phyloP scores from a whole-genome alignment of 2,329 filamentous ascomycete genomes.

The Arthrobotrys sinensis region DNA sequence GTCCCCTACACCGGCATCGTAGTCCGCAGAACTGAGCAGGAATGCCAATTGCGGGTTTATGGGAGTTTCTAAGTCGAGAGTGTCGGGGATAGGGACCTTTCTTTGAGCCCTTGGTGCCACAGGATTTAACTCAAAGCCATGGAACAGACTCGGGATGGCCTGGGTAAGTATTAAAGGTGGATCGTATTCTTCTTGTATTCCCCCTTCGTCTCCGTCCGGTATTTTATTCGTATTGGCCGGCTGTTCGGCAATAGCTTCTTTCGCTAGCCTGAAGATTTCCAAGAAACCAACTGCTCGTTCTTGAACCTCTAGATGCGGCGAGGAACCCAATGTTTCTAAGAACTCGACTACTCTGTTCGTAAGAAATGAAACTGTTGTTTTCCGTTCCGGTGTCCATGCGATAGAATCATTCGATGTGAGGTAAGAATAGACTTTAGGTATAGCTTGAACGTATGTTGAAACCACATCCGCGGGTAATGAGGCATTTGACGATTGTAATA shows the following conservation, averaged over 20 bases:
- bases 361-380: constrained; percentile 81
- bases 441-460: constrained; percentile 85
- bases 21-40: constrained; percentile 75
- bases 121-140: constrained; percentile 89
- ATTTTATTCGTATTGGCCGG: constrained; percentile 69
- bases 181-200: constrained; percentile 68
- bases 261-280: constrained; percentile 87
- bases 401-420: constrained; percentile 77
- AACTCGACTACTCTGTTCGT: constrained; percentile 86
- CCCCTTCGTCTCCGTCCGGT: constrained; percentile 33
- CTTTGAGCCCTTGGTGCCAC: constrained; percentile 85
- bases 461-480: constrained; percentile 77
- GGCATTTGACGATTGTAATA: constrained; percentile 78
- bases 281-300: constrained; percentile 93
- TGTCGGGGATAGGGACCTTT: constrained; percentile 85
- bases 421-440: constrained; percentile 85
- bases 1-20: constrained; percentile 68
- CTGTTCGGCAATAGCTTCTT: constrained; percentile 82
- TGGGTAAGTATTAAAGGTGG: constrained; percentile 88
- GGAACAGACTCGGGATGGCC: constrained; percentile 89
- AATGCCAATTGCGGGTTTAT: constrained; percentile 82
- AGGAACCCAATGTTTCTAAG: constrained; percentile 82
- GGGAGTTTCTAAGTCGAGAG: constrained; percentile 82
- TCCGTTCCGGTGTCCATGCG: constrained; percentile 80
- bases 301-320: constrained; percentile 93